A percentile compares a stretch with the other conserved stretches of the same genome.
These are phyloP conservation scores for Taphrina sp. DNA, from an alignment of 1,139 yeast genomes.

Conservation along the genomic window DNA sequence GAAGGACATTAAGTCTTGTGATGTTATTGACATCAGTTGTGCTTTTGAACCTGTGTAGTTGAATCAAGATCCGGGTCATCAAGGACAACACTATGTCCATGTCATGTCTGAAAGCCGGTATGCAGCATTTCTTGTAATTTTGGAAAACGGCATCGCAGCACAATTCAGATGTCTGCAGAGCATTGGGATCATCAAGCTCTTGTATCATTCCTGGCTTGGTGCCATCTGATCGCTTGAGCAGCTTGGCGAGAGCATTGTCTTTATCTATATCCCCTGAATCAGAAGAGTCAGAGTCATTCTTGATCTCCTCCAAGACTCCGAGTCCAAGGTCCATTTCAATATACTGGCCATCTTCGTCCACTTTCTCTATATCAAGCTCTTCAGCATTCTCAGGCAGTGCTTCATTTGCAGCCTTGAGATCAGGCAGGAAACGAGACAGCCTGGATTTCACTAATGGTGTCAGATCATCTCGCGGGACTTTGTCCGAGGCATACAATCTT, in stretches of 20 bases:
- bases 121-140: slow-evolving; percentile 1
- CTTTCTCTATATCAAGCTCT: slow-evolving; percentile 14
- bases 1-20: slow-evolving; percentile 19
- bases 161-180: neutral
- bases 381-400: slow-evolving; percentile 10
- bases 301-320: slow-evolving; percentile 29
- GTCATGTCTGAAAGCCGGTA: slow-evolving; percentile 7
- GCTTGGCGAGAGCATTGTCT: slow-evolving; percentile 3
- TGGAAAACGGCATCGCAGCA: slow-evolving; percentile 11
- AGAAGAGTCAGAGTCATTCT: neutral
- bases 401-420: slow-evolving; percentile 32
- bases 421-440: slow-evolving; percentile 13
- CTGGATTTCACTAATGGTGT: slow-evolving; percentile 17
- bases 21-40: slow-evolving; percentile 4
- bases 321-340: slow-evolving; percentile 32
- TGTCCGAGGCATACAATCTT: slow-evolving; percentile 1
- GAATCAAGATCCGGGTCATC: slow-evolving; percentile 24
- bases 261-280: neutral
- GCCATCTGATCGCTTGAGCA: slow-evolving; percentile 2
- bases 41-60: neutral
- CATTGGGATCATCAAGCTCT: neutral
- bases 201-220: neutral
- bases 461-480: neutral
- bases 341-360: slow-evolving; percentile 15
- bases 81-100: slow-evolving; percentile 27